Evolutionary conservation across 2,329 filamentous ascomycete species (phyloP), one percentile per base, ranked within the genome.

Genomic region (Colletotrichum destructivum): DNA sequence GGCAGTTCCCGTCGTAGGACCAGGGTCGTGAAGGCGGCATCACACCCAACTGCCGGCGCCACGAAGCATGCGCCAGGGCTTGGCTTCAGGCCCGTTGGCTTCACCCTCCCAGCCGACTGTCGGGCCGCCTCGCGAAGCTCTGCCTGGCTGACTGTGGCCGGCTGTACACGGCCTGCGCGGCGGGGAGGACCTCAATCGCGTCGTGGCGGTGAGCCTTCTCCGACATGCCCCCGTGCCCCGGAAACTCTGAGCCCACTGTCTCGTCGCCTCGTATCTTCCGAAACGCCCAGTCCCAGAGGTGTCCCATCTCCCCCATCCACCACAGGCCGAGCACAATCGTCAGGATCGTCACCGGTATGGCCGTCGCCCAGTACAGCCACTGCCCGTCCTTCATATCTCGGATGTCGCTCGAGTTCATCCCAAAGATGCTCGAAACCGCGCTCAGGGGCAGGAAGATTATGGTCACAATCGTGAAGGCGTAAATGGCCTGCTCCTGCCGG

Each of bases 401-500:
- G 5, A 88, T 79, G 74, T 88, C 87, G 60, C 78, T 79, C 4
- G 85, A 86, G 76, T 88, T 88, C 85, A 88, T 88, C 65, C 87
- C 86, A 73, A 88, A 86, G 67, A 87, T 83, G 75, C 83, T 84
- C 13, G 85, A 83, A 3, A 87, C 80, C 38, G 84, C 79, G 61
- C 82, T 82, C 8, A 87, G 79, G 0, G 86, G 85, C 15, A 88
- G 76, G 73, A 87, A 88, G 55, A 88, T 76, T 69, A 86, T 82
- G 6, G 86, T 87, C 12, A 86, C 84, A 60, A 87, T 81, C 5
- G 86, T 87, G 69, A 88, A 87, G 51, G 83, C 84, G 71, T 86
- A 86, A 61, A 87, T 84, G 57, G 85, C 84, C 47, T 82, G 82
- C 66, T 86, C 85, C 65, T 87, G 84, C 18, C 82, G 78, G 74